Conservation (phyloP, 441 rosid genomes). For the Bocquillonia castaneifolia region DNA sequence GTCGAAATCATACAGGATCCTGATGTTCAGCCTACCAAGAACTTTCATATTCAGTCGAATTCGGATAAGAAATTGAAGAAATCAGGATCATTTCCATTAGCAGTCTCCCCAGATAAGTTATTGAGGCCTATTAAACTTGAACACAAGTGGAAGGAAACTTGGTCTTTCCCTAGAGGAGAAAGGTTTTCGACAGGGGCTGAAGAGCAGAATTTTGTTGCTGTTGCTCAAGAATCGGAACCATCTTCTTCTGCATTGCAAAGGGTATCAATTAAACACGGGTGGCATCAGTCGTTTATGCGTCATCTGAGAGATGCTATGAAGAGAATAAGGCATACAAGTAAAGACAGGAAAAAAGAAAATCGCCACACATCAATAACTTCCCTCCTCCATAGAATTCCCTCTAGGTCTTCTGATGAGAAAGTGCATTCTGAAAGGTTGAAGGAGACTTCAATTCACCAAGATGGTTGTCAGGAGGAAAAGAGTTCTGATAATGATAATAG, state of each 20-base stretch:
- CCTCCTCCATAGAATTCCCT: conserved; percentile 19
- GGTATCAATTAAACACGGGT: conserved; percentile 35
- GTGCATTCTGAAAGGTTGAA: conserved; percentile 13
- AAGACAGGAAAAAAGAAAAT: conserved; percentile 37
- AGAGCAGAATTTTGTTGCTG: not conserved
- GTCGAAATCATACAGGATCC: conserved; percentile 48
- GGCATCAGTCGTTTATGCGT: conserved; percentile 41
- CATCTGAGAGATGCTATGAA: conserved; percentile 53
- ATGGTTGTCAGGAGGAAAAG: conserved; percentile 22
- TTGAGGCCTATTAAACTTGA: conserved; percentile 50
- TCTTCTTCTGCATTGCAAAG: conserved; percentile 29
- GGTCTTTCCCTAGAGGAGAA: conserved; percentile 46
- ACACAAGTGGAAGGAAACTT: conserved; percentile 64
- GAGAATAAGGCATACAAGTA: conserved; percentile 49
- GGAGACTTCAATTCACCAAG: conserved; percentile 18
- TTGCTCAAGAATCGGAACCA: conserved; percentile 22
- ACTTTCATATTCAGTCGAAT: conserved; percentile 31
- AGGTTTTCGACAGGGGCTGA: conserved; percentile 19
- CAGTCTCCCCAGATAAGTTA: conserved; percentile 28
- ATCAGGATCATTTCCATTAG: conserved; percentile 76
- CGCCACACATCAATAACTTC: not conserved
- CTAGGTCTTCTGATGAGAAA: conserved; percentile 14
- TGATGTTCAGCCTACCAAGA: conserved; percentile 25
- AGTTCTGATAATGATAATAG: conserved; percentile 20
- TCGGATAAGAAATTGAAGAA: conserved; percentile 37